Conservation (phyloP, 768 basidiomycete species). For the Tulasnella sp. region DNA sequence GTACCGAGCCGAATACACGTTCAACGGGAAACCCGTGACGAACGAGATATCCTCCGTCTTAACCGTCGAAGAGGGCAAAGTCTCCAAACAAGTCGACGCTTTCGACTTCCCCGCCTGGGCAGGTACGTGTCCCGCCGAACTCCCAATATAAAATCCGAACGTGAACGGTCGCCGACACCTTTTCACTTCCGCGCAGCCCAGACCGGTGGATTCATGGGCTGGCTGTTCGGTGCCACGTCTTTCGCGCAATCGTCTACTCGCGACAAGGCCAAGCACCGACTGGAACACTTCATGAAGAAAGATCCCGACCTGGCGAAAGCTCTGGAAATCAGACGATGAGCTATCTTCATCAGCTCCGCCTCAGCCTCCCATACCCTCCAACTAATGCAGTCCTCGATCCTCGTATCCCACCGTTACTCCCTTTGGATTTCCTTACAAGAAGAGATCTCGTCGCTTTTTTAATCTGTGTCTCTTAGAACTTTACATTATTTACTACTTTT, state of each 20-base stretch:
- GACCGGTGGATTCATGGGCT: neutral
- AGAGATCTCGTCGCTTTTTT: neutral
- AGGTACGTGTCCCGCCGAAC: neutral
- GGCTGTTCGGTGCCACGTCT: neutral
- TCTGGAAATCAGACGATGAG: neutral
- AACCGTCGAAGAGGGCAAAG: neutral
- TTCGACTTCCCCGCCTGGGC: constrained; percentile 1
- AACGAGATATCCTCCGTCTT: neutral
- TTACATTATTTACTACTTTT: neutral
- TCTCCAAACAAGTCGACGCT: neutral
- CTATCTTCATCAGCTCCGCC: neutral
- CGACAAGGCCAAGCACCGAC: neutral
- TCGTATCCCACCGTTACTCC: too few relatives aligned
- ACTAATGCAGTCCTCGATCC: too few relatives aligned
- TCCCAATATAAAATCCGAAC: neutral
- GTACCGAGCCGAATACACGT: neutral
- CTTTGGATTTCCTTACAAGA: neutral
- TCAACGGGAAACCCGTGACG: neutral
- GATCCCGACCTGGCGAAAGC: neutral
- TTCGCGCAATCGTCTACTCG: neutral
- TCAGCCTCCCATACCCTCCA: neutral
- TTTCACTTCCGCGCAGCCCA: neutral
- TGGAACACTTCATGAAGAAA: neutral
- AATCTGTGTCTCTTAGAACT: neutral
- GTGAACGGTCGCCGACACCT: neutral